Conservation (phyloP, 306 rosid genomes). For the Trichosanthes cucumerina region DNA sequence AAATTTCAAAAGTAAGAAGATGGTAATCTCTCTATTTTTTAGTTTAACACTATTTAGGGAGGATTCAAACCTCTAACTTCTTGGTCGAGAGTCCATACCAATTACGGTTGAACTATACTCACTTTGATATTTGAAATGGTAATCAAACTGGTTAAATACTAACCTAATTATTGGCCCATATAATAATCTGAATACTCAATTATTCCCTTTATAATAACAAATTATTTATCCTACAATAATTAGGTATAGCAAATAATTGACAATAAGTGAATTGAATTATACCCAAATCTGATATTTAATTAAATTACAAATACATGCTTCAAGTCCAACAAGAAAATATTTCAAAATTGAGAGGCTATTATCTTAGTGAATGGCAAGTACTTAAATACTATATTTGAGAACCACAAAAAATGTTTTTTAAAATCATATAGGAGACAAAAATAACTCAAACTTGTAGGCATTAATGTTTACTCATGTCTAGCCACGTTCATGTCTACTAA, state of each 20-base stretch:
- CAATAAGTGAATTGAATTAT: not conserved
- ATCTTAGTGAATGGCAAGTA: not conserved
- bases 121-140: no score
- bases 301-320: not conserved
- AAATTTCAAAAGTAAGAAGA: no score
- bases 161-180: not conserved
- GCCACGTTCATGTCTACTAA: not conserved
- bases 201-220: not conserved
- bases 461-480: not conserved
- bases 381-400: no score
- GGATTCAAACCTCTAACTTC: no score
- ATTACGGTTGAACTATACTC: no score
- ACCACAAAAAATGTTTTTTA: no score
- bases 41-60: no score
- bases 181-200: not conserved
- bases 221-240: not conserved
- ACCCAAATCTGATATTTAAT: not conserved
- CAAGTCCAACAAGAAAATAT: not conserved
- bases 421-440: not conserved
- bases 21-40: no score
- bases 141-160: not conserved
- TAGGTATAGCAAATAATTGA: not conserved
- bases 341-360: not conserved
- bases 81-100: no score
- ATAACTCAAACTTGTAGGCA: not conserved